Evolutionary conservation across 257 asterid genomes (phyloP).

Genomic region (Solanum megistacrolobum): DNA sequence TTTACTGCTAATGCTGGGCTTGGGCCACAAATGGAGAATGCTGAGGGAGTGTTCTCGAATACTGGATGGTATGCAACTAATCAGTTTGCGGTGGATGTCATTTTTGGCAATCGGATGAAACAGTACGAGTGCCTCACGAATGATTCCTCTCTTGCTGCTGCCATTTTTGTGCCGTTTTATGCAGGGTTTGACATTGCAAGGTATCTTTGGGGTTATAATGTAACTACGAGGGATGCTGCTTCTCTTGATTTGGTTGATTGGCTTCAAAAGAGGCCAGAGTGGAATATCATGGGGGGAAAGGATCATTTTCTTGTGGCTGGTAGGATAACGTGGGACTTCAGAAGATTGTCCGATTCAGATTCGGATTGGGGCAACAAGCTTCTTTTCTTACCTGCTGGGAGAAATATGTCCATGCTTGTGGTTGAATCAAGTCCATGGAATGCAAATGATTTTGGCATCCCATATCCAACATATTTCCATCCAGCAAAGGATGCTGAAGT

Average conservation of each 20-base stretch:
- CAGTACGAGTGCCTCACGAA: conserved; percentile 33
- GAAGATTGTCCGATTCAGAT: conserved; percentile 47
- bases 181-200: conserved; percentile 84
- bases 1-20: conserved; percentile 29
- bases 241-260: conserved; percentile 72
- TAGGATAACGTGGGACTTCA: conserved; percentile 87
- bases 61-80: conserved; percentile 41
- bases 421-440: conserved; percentile 92
- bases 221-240: conserved; percentile 60
- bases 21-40: conserved; percentile 37
- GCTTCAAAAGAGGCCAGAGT: conserved; percentile 63
- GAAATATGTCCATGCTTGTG: conserved; percentile 78
- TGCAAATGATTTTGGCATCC: conserved; percentile 69
- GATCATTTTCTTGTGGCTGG: conserved; percentile 91
- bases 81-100: conserved; percentile 44
- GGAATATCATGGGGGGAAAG: conserved; percentile 82
- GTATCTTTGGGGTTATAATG: conserved; percentile 73
- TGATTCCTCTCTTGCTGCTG: conserved; percentile 43
- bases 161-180: conserved; percentile 47
- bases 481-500: conserved; percentile 63
- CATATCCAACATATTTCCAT: conserved; percentile 85
- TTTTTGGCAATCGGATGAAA: conserved; percentile 35
- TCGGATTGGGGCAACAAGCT: conserved; percentile 88
- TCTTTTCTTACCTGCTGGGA: conserved; percentile 60
- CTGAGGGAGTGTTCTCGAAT: conserved; percentile 25